Evolutionary conservation across 768 basidiomycete species (phyloP).

Genomic region (Mycena epipterygia): DNA sequence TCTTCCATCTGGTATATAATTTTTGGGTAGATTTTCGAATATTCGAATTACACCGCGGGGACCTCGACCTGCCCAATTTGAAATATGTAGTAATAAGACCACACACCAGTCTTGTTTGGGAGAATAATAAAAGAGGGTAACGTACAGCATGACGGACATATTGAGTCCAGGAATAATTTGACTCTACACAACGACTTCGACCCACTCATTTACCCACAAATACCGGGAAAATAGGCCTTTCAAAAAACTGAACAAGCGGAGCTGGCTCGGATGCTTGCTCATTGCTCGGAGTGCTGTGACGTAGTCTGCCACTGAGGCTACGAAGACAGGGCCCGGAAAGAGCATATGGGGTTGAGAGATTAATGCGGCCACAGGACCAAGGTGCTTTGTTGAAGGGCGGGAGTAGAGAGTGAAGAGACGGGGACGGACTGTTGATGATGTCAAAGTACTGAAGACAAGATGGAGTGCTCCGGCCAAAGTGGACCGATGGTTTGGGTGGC

Average conservation of each 20-base stretch:
- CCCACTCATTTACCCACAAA: slow-evolving; percentile 81
- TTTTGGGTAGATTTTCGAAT: no score
- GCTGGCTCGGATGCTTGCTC: slow-evolving; percentile 66
- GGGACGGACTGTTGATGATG: not conserved
- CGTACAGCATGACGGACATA: no score
- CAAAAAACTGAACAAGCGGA: slow-evolving; percentile 77
- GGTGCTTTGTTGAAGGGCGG: not conserved
- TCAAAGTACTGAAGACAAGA: slow-evolving; percentile 39
- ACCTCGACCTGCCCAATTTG: no score
- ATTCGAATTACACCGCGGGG: no score
- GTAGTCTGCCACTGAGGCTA: slow-evolving; percentile 49
- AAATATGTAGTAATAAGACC: no score
- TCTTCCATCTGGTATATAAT: no score
- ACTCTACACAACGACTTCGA: slow-evolving; percentile 55
- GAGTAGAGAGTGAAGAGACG: slow-evolving; percentile 22
- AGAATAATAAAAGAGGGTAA: no score
- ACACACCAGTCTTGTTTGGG: no score
- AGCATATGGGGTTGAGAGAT: not conserved
- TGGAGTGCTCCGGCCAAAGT: slow-evolving; percentile 57
- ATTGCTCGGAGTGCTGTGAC: slow-evolving; percentile 63
- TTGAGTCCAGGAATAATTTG: no score
- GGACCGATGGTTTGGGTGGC: slow-evolving; percentile 75
- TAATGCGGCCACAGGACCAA: slow-evolving; percentile 10
- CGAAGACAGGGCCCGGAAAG: slow-evolving; percentile 50
- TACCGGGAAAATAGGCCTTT: slow-evolving; percentile 72